Conservation (phyloP, 331 rosid genomes). For the Malus hybrid region DNA sequence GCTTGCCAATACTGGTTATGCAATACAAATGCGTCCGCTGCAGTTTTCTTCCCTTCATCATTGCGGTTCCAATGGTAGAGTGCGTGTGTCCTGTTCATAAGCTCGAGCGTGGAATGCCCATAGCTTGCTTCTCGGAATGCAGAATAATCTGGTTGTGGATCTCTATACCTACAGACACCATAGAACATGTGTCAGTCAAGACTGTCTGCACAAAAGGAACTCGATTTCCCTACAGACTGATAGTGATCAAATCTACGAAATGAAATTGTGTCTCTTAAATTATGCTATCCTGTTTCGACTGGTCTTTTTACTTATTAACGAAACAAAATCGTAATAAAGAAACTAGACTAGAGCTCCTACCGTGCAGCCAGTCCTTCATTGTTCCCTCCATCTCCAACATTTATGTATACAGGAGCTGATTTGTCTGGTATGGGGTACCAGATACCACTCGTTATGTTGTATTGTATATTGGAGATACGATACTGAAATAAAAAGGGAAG, state of each 20-base stretch:
- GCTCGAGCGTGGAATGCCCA: constrained; percentile 90
- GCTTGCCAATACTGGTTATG: constrained; percentile 87
- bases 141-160: constrained; percentile 94
- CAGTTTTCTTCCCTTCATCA: constrained; percentile 78
- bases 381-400: constrained; percentile 98
- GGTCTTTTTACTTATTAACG: background rate
- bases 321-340: background rate
- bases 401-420: constrained; percentile 89
- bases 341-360: constrained; percentile 15
- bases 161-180: constrained; percentile 48
- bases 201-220: background rate
- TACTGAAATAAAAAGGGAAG: constrained; percentile 42
- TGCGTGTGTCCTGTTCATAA: constrained; percentile 79
- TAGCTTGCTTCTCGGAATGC: constrained; percentile 95
- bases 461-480: constrained; percentile 62
- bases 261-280: background rate
- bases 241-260: background rate
- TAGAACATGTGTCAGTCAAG: background rate
- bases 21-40: constrained; percentile 57
- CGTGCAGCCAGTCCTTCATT: constrained; percentile 95
- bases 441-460: constrained; percentile 61
- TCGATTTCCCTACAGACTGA: background rate
- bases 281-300: background rate
- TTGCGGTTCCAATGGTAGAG: constrained; percentile 97
- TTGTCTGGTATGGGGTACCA: constrained; percentile 63